phyloP scores from a whole-genome alignment of 768 basidiomycete species.

The Krasilnikovozyma curviuscula region DNA sequence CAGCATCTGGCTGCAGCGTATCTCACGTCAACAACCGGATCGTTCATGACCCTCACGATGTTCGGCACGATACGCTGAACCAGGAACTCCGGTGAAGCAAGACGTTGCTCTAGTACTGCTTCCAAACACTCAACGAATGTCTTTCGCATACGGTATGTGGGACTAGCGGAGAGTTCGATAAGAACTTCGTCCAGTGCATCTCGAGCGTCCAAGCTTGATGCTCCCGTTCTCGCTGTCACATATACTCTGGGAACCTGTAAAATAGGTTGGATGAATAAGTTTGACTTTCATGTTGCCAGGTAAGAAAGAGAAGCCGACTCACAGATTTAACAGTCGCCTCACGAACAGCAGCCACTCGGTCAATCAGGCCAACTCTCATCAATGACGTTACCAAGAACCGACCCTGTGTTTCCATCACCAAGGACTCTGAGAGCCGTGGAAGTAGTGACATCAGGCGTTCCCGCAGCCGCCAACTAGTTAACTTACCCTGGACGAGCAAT shows the following conservation, averaged over 20 bases:
- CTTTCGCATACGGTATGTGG: slow-evolving; percentile 11
- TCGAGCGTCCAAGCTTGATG: slow-evolving; percentile 17
- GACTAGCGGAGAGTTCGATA: slow-evolving; percentile 22
- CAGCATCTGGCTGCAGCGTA: slow-evolving; percentile 65
- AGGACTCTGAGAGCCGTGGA: slow-evolving; percentile 31
- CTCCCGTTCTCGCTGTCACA: slow-evolving; percentile 11
- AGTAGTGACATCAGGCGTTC: slow-evolving; percentile 46
- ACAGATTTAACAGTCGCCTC: slow-evolving; percentile 51
- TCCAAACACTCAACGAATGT: slow-evolving; percentile 10
- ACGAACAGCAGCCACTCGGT: slow-evolving; percentile 65
- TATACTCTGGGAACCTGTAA: slow-evolving; percentile 18
- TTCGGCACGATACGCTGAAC: no score
- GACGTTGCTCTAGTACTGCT: slow-evolving; percentile 38
- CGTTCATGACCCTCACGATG: slow-evolving; percentile 35
- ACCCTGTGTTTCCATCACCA: slow-evolving; percentile 29
- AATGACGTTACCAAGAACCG: slow-evolving; percentile 37
- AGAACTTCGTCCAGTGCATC: slow-evolving; percentile 37
- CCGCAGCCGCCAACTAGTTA: slow-evolving; percentile 60
- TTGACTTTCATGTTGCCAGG: no score
- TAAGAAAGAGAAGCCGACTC: no score
- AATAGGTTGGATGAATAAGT: slow-evolving; percentile 15
- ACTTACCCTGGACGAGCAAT: slow-evolving; percentile 40
- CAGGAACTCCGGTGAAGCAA: slow-evolving; percentile 47
- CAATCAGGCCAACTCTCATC: slow-evolving; percentile 45
- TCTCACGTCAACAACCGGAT: slow-evolving; percentile 61